A percentile compares a stretch with the other conserved stretches of the same genome.
These are phyloP conservation scores for Solanum hybrid DNA, from an alignment of 305 asterid species.

Conservation along the genomic window DNA sequence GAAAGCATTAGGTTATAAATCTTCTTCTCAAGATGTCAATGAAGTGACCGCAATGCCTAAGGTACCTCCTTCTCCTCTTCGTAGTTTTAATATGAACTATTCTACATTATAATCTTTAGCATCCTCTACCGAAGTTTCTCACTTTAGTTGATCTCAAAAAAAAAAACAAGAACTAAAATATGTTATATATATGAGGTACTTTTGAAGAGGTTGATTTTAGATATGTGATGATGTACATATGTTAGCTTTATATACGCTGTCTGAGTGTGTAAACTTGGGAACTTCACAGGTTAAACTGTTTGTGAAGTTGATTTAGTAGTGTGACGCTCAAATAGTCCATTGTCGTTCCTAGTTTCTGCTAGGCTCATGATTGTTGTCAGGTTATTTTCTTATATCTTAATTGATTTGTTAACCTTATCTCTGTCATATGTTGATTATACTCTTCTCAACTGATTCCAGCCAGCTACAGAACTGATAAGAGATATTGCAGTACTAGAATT, in stretches of 20 bases:
- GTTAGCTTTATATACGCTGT: background rate
- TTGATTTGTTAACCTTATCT: background rate
- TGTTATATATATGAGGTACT: background rate
- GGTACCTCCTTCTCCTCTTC: slow-evolving; percentile 28
- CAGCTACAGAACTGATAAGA: slow-evolving; percentile 88
- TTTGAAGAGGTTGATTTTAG: background rate
- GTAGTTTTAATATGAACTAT: background rate
- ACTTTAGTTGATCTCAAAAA: background rate
- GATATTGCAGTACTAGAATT: slow-evolving; percentile 83
- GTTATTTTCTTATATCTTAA: background rate
- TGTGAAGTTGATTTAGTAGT: background rate
- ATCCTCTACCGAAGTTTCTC: background rate
- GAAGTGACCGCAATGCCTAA: slow-evolving; percentile 55
- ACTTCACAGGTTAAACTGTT: background rate
- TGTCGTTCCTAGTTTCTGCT: background rate
- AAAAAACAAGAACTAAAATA: background rate
- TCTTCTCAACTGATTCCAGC: slow-evolving; percentile 37
- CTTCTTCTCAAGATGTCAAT: slow-evolving; percentile 33
- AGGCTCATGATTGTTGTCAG: background rate
- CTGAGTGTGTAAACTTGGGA: background rate
- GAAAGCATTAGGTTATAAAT: slow-evolving; percentile 68
- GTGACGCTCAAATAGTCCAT: background rate
- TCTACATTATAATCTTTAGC: background rate
- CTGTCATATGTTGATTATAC: background rate
- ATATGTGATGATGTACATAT: background rate